Conservation (phyloP, 2,329 filamentous ascomycete genomes). For the Claviceps sp. region DNA sequence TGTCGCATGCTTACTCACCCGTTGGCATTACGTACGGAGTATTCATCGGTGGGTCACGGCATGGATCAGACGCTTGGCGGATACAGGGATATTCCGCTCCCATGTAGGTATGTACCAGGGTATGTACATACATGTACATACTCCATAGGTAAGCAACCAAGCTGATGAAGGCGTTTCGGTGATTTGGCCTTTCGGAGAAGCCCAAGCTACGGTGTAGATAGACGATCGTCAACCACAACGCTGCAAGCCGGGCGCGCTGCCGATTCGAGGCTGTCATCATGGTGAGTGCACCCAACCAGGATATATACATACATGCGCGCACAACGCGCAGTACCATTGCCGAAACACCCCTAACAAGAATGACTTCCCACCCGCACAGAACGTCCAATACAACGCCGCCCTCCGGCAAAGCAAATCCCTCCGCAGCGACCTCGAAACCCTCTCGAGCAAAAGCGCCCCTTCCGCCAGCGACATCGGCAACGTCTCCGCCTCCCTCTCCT, state of each 20-base stretch:
- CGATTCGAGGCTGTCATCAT: neutral
- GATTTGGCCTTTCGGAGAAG: too few relatives aligned
- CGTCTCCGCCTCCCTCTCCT: constrained; percentile 61
- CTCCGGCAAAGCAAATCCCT: constrained; percentile 73
- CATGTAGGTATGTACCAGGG: too few relatives aligned
- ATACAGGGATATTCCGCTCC: neutral
- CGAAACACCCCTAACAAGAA: neutral
- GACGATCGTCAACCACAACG: neutral
- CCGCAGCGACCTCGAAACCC: constrained; percentile 59
- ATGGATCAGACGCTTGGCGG: neutral
- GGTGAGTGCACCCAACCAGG: neutral
- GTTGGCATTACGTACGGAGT: too few relatives aligned
- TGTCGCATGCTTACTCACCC: too few relatives aligned
- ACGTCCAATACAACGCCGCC: constrained; percentile 74
- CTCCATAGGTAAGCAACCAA: too few relatives aligned
- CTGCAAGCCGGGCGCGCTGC: neutral
- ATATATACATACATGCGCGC: neutral
- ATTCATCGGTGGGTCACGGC: too few relatives aligned
- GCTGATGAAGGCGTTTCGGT: too few relatives aligned
- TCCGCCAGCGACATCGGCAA: constrained; percentile 47
- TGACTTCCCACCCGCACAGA: constrained; percentile 32
- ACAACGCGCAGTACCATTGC: neutral
- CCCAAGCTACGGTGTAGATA: too few relatives aligned
- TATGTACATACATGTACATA: too few relatives aligned
- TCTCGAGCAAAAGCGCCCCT: constrained; percentile 50